Evolutionary conservation across 768 basidiomycete genomes (phyloP).

Genomic region (Mycena rosella): DNA sequence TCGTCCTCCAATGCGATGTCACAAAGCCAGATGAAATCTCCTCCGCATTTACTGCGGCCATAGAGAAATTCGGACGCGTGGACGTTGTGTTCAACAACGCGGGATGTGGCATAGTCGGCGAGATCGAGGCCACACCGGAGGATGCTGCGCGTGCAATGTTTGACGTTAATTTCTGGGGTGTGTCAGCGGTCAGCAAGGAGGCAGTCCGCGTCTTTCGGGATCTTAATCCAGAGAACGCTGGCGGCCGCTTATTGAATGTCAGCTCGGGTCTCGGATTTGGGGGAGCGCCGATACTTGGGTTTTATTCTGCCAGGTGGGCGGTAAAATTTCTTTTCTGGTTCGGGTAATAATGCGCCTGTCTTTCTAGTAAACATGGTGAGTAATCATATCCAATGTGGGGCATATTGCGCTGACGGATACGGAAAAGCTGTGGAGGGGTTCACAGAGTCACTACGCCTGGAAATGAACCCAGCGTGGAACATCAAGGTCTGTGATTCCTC

Average conservation of each 20-base stretch:
- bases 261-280: constrained; percentile 12
- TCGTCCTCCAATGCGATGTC: constrained; percentile 30
- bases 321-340: not conserved
- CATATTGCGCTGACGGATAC: not conserved
- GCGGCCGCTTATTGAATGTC: constrained; percentile 23
- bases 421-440: constrained; percentile 24
- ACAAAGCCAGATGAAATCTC: constrained; percentile 24
- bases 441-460: constrained; percentile 19
- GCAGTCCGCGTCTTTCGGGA: constrained; percentile 28
- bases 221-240: constrained; percentile 1
- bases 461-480: constrained; percentile 29
- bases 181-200: constrained; percentile 25
- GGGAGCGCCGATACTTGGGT: constrained; percentile 12
- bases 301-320: constrained; percentile 26
- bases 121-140: constrained; percentile 40
- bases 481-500: constrained; percentile 12
- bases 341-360: not conserved
- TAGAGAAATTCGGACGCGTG: constrained; percentile 30
- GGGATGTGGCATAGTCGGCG: constrained; percentile 34
- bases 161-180: constrained; percentile 46
- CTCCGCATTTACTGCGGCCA: constrained; percentile 24
- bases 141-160: constrained; percentile 39
- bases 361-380: constrained; percentile 20
- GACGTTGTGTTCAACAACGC: constrained; percentile 41
- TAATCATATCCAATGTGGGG: no score